Conservation (phyloP, 257 asterid species). For the Forsythia suspensa region DNA sequence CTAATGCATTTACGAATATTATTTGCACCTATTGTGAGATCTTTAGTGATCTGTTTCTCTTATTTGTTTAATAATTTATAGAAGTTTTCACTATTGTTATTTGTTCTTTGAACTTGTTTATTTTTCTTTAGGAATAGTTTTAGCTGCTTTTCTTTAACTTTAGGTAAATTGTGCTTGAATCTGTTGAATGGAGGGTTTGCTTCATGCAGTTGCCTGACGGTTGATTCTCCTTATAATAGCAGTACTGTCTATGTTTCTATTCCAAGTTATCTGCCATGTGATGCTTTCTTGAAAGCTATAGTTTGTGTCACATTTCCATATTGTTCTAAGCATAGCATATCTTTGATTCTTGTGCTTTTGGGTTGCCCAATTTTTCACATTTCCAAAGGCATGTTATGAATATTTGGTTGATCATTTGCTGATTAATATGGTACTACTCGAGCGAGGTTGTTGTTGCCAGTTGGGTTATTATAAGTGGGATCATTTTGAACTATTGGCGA, state of each 20-base stretch:
- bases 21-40: too few species aligned
- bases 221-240: conserved; percentile 31
- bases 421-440: conserved; percentile 16
- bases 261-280: conserved; percentile 61
- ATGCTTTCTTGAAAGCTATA: conserved; percentile 48
- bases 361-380: conserved; percentile 16
- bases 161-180: conserved; percentile 43
- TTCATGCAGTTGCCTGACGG: conserved; percentile 37
- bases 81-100: conserved; percentile 15
- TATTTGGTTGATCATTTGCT: not conserved
- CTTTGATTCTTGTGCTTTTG: conserved; percentile 18
- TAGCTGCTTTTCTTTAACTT: conserved; percentile 49
- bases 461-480: not conserved
- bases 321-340: conserved; percentile 25
- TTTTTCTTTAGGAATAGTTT: conserved; percentile 11
- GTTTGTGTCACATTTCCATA: conserved; percentile 24
- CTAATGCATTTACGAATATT: not conserved
- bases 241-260: conserved; percentile 31
- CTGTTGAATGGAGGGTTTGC: conserved; percentile 38
- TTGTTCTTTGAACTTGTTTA: conserved; percentile 9
- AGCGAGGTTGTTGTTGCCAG: not conserved
- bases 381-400: not conserved
- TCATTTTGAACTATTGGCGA: conserved; percentile 5
- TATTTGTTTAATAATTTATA: not conserved
- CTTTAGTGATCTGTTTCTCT: not conserved